Percentiles rank a stretch among this genome's conserved stretches.
phyloP scores from a whole-genome alignment of 441 rosid species.

The Biscutella laevigata region DNA sequence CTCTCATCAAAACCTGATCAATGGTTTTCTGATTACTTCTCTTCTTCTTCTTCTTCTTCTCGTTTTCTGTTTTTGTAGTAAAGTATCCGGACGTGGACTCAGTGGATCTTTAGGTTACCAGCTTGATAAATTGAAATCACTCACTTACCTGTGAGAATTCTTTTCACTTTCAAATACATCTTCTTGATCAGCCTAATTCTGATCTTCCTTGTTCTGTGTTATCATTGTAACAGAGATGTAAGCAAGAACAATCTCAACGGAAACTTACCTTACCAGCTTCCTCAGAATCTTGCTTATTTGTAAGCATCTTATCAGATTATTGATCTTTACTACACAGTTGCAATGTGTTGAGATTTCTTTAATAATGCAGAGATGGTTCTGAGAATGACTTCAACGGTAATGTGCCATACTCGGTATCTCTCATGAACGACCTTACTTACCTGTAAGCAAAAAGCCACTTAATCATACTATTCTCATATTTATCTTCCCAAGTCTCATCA shows the following conservation, averaged over 20 bases:
- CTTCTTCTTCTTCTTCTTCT: background rate
- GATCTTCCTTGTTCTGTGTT: slow-evolving; percentile 11
- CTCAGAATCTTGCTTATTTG: slow-evolving; percentile 61
- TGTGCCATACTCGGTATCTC: slow-evolving; percentile 81
- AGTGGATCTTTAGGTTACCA: slow-evolving; percentile 78
- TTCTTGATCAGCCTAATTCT: slow-evolving; percentile 6
- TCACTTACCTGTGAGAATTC: slow-evolving; percentile 64
- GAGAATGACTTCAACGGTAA: slow-evolving; percentile 61
- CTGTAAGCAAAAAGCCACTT: slow-evolving; percentile 44
- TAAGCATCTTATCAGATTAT: slow-evolving; percentile 26
- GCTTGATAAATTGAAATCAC: slow-evolving; percentile 68
- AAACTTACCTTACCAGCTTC: slow-evolving; percentile 85
- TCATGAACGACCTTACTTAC: slow-evolving; percentile 50
- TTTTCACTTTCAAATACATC: background rate
- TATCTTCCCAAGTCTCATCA: background rate
- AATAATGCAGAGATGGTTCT: slow-evolving; percentile 67
- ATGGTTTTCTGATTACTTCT: background rate
- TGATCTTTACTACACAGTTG: slow-evolving; percentile 1
- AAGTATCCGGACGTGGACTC: slow-evolving; percentile 57
- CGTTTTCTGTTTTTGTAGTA: slow-evolving; percentile 42
- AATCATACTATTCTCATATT: background rate
- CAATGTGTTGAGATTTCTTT: background rate
- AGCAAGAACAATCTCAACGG: slow-evolving; percentile 79
- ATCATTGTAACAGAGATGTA: slow-evolving; percentile 52
- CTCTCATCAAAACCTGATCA: too few relatives aligned